Evolutionary conservation across 331 rosid species (phyloP).

Genomic region (Saraca asoca): DNA sequence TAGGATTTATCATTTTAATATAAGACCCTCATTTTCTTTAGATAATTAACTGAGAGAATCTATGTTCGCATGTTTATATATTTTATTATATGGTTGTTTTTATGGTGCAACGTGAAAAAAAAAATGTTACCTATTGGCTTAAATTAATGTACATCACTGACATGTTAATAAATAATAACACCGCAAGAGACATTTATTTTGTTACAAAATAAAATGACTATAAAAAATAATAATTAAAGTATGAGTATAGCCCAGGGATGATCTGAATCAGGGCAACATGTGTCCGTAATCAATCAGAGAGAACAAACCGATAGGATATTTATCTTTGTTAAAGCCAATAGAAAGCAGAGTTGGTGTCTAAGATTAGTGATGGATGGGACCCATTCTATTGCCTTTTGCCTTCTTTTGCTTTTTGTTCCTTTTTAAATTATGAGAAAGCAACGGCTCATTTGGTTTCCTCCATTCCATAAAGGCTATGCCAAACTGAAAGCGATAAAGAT

Average conservation of each 20-base stretch:
- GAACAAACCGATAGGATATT: slow-evolving; percentile 51
- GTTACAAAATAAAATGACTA: too few relatives aligned
- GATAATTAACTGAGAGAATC: too few relatives aligned
- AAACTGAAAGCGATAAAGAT: slow-evolving; percentile 23
- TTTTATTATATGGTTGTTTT: too few relatives aligned
- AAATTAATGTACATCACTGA: too few relatives aligned
- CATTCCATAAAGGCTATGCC: slow-evolving; percentile 24
- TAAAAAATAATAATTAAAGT: not conserved
- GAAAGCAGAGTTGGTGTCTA: slow-evolving; percentile 56
- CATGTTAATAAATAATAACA: too few relatives aligned
- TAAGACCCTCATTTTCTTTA: too few relatives aligned
- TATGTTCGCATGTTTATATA: too few relatives aligned
- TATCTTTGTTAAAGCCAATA: slow-evolving; percentile 44
- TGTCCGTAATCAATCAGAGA: slow-evolving; percentile 19
- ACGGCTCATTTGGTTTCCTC: slow-evolving; percentile 39
- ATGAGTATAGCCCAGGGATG: slow-evolving; percentile 3
- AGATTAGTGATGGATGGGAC: slow-evolving; percentile 55
- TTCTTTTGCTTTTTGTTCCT: slow-evolving; percentile 25
- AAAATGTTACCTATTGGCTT: too few relatives aligned
- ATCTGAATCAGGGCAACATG: not conserved
- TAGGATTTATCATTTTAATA: too few relatives aligned
- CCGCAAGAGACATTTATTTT: too few relatives aligned
- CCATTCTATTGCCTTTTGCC: slow-evolving; percentile 36
- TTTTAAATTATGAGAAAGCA: slow-evolving; percentile 33
- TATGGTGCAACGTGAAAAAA: too few relatives aligned